These are phyloP conservation scores for Myrmaecium sp. DNA, from an alignment of 2,329 filamentous ascomycete genomes.

Conservation along the genomic window DNA sequence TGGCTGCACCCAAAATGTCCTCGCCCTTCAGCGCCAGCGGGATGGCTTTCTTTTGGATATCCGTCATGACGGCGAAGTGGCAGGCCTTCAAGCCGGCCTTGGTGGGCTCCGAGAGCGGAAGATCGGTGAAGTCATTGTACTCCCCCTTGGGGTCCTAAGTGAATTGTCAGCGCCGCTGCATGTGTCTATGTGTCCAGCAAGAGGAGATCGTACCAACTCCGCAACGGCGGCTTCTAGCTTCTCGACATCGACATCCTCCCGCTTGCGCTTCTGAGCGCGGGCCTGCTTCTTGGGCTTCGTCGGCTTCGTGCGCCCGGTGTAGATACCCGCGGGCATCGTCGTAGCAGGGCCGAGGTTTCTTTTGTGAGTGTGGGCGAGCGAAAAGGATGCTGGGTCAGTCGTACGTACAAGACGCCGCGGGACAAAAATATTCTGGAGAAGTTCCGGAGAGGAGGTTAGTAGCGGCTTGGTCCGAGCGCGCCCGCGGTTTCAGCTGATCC, in stretches of 20 bases:
- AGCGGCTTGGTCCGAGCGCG: no score
- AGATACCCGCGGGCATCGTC: conserved; percentile 15
- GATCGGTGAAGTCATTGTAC: conserved; percentile 57
- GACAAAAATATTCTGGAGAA: no score
- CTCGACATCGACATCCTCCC: conserved; percentile 32
- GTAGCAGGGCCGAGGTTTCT: not conserved
- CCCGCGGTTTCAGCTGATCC: no score
- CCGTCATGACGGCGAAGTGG: conserved; percentile 80
- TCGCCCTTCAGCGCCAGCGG: conserved; percentile 68
- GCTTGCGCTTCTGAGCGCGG: conserved; percentile 35
- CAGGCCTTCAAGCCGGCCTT: conserved; percentile 62
- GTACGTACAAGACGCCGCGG: no score
- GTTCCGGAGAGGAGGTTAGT: no score
- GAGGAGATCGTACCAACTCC: conserved; percentile 17
- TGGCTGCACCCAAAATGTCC: conserved; percentile 87
- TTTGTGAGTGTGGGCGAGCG: no score
- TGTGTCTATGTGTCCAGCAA: not conserved
- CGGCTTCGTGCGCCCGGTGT: conserved; percentile 26
- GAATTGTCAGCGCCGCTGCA: conserved; percentile 6
- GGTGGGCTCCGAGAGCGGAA: conserved; percentile 75
- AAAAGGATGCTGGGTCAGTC: no score
- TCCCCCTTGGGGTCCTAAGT: conserved; percentile 42
- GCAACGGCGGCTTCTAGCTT: conserved; percentile 27
- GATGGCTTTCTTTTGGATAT: conserved; percentile 82
- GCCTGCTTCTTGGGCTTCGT: conserved; percentile 41